Base-by-base conservation (phyloP, 257 asterid species). In the Forsythia suspensa region DNA sequence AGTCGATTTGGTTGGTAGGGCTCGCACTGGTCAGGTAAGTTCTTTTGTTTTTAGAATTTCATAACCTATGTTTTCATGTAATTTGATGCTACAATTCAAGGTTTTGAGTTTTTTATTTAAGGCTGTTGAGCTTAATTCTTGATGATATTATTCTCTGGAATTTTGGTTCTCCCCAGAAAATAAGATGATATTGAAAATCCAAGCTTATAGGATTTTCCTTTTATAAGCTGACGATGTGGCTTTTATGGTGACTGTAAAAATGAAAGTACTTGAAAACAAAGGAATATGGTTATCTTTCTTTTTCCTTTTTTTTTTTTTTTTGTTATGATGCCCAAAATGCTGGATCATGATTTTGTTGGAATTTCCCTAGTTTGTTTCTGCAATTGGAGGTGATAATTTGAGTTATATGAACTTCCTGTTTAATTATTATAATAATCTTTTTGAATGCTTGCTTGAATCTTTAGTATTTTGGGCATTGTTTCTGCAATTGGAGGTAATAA, bases 21-120 rank as follows among this genome's bases (percentile, higher is more conserved):
- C 98, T 0, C 89, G 96, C 29, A 94, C 98, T 73, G 98, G 98
- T 52, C 97, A 92, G 97, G 98, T 92, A 76, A 43, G 55, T 46
- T 20, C 74, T 61, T 24, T 16, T 15, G 43, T 40, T 70, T 65
- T 12, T 57, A 29, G 34, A 29, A 5, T 3, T 57, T 16, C 6
- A 0, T 20, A 29, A 29, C 34, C 34, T 21, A 8, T 52, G 11
- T 44, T 18, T 9, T 42, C 0, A 2, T 24, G 6, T 6, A 41
- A 21, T 29, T 63, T 41, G 38, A 12, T 37, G 59, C 73, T 72
- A 24, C 39, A 2, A 55, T 74, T 71, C 37, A 3, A n/a, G 68
- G 36, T 8, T 65, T 18, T 70, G 5, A 21, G 67, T 20, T 20
- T 21, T 0, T 3, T 59, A n/a, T 57, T 21, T 8, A 29, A 57